Evolutionary conservation across 441 rosid genomes (phyloP).

Genomic region (Euphorbia celastroides): DNA sequence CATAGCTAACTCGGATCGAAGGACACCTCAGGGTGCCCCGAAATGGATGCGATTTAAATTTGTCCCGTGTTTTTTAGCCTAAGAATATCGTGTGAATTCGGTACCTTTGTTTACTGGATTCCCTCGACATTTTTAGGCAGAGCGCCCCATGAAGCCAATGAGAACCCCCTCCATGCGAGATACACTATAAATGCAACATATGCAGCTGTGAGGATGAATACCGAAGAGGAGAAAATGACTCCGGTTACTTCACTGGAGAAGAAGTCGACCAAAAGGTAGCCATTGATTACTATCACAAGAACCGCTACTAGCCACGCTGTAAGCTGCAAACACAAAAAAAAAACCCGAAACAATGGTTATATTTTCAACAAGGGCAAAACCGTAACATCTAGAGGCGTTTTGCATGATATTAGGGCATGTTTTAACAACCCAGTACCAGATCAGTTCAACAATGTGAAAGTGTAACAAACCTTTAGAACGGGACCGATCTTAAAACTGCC

Average conservation of each 20-base stretch:
- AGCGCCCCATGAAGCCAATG: conserved; percentile 30
- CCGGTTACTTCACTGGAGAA: conserved; percentile 55
- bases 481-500: conserved; percentile 70
- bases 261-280: conserved; percentile 76
- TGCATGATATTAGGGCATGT: too few species aligned
- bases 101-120: conserved; percentile 18
- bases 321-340: conserved; percentile 25
- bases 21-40: not conserved
- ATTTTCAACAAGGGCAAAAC: too few species aligned
- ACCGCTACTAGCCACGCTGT: conserved; percentile 76
- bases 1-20: conserved; percentile 4
- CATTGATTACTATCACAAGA: conserved; percentile 77
- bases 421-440: too few species aligned
- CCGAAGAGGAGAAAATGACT: conserved; percentile 23
- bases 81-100: not conserved
- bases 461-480: conserved; percentile 46
- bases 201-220: conserved; percentile 36
- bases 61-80: not conserved
- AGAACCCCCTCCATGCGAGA: conserved; percentile 44
- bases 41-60: not conserved
- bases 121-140: conserved; percentile 31
- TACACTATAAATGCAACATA: conserved; percentile 64
- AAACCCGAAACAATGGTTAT: too few species aligned
- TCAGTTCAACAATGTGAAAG: not conserved
- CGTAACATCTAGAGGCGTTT: too few species aligned